Evolutionary conservation across 192 early-diverging fungal species (phyloP), one percentile per base, ranked within the genome.

Genomic region (Coemansia sp.): DNA sequence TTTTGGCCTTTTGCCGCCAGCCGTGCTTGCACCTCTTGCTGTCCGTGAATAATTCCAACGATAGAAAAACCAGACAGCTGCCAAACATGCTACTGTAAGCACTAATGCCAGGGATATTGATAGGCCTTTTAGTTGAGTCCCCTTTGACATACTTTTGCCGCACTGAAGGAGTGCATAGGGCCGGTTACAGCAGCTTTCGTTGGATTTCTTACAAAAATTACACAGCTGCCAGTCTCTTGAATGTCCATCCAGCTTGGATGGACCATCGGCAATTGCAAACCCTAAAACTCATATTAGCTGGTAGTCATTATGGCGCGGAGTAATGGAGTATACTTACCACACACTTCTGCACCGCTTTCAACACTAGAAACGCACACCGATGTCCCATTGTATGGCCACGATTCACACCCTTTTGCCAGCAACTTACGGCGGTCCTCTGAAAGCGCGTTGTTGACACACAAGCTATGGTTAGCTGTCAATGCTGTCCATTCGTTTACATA

Each of bases 381-480:
- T 7, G 56, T 46, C 15, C 68, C 68, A 26, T 70, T 63, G 41
- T 70, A 70, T 3, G 68, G 68, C 68, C 60, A 63, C 8, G 35
- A 11, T 6, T 28, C 35, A 41, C 68, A 70, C 30, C 68, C 61
- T 3, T 50, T 23, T 0, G 44, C 61, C 28, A 70, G 51, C 6
- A 45, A 55, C n/a, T 16, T 33, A 15, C 68, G 68, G 12, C 46
- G 53, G 30, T 45, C 50, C 43, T 70, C 68, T 10, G 68, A 51
- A 11, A 59, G 19, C 6, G 28, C 46, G 16, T 42, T 51, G 52
- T 70, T 59, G 21, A 47, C 16, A 23, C 68, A 70, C 60, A 70
- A 43, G 10, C 38, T 53, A 5, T 26, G 21, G 36, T 63, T 59
- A 3, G 45, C 9, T 0, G 68, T 70, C 11, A 70, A 41, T 43